phyloP scores from a whole-genome alignment of 202 grass and related monocot genomes.

The Cymbopogon flexuosus region DNA sequence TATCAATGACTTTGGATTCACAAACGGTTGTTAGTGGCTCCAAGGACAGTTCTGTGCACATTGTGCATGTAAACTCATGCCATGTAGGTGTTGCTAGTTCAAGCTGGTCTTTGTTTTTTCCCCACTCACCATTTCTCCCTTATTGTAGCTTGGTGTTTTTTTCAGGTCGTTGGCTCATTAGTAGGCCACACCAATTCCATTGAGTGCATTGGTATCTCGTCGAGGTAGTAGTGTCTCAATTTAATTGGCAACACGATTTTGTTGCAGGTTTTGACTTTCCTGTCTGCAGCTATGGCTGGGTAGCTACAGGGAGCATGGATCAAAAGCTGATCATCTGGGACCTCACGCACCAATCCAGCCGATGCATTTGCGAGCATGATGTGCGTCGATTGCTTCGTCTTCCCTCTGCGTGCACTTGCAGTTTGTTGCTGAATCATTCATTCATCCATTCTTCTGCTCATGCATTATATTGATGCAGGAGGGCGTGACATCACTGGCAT shows the following conservation, averaged over 20 bases:
- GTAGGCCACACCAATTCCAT: conserved; percentile 57
- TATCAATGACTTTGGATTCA: conserved; percentile 71
- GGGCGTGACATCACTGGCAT: conserved; percentile 54
- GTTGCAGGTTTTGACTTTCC: not conserved
- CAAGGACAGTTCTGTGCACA: conserved; percentile 64
- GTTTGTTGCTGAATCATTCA: not conserved
- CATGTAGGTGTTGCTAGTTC: conserved; percentile 39
- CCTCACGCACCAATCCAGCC: conserved; percentile 41
- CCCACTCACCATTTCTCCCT: not conserved
- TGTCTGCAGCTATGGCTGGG: conserved; percentile 53
- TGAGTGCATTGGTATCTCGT: conserved; percentile 63
- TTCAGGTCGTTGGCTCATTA: conserved; percentile 58
- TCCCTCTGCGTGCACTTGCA: not conserved
- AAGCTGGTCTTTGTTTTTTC: not conserved
- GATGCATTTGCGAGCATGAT: conserved; percentile 67
- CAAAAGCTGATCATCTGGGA: conserved; percentile 92
- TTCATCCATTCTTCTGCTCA: not conserved
- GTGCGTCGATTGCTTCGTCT: conserved; percentile 24
- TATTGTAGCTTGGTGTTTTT: not conserved
- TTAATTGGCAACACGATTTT: not conserved
- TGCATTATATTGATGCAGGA: conserved; percentile 28
- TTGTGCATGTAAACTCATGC: conserved; percentile 71
- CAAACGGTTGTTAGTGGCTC: conserved; percentile 65
- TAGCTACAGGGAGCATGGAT: conserved; percentile 79
- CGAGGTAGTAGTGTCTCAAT: conserved; percentile 44